These are phyloP conservation scores for Ambrosiella xylebori DNA, from an alignment of 2,329 filamentous ascomycete species.

Conservation along the genomic window DNA sequence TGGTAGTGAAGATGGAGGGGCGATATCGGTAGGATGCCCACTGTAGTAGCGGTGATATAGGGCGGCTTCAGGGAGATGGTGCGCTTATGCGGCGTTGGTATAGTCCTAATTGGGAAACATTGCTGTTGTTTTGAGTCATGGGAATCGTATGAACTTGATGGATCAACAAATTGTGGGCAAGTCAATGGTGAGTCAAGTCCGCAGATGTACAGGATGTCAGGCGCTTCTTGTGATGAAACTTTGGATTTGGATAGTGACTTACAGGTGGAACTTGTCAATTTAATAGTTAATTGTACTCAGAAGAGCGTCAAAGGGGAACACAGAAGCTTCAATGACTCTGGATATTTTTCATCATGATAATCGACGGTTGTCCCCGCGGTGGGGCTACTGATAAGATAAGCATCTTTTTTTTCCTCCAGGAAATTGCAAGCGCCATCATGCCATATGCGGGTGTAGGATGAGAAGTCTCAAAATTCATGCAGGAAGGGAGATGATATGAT, in stretches of 20 bases:
- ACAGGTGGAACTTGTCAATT: too few relatives aligned
- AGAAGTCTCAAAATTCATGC: not conserved
- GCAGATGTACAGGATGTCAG: too few relatives aligned
- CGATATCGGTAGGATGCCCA: not conserved
- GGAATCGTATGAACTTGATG: not conserved
- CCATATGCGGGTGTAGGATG: not conserved
- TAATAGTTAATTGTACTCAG: too few relatives aligned
- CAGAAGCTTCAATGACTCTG: not conserved
- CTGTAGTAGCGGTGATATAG: not conserved
- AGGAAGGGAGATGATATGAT: too few relatives aligned
- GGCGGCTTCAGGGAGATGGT: not conserved
- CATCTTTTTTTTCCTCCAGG: not conserved
- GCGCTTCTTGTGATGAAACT: too few relatives aligned
- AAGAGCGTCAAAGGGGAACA: too few relatives aligned
- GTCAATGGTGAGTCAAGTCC: not conserved
- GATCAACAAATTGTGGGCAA: not conserved
- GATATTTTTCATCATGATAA: not conserved
- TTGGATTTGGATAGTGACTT: too few relatives aligned
- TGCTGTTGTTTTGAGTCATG: slow-evolving; percentile 1
- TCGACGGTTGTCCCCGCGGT: not conserved
- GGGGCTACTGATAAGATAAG: slow-evolving; percentile 10
- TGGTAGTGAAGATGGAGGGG: not conserved
- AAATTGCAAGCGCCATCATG: not conserved
- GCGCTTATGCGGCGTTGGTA: not conserved
- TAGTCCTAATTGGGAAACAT: not conserved